A percentile compares a stretch with the other conserved stretches of the same genome.
Conservation (phyloP, 106 monocot species). For the Amphibolis antarctica region DNA sequence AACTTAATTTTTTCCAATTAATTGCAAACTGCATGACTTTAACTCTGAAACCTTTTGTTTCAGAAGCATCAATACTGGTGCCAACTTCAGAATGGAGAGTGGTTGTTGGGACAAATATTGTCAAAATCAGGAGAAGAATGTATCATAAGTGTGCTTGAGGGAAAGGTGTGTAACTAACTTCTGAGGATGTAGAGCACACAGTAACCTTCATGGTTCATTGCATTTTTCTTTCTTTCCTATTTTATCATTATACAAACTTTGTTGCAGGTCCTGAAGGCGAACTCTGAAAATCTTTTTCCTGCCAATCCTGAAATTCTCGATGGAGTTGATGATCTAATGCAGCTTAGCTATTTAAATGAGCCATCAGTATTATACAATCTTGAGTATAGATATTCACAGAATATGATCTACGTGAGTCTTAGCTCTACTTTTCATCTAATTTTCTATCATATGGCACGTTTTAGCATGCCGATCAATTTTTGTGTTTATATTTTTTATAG, state of each 20-base stretch:
- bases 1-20: background rate
- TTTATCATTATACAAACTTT: background rate
- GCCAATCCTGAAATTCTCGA: slow-evolving; percentile 95
- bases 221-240: background rate
- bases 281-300: slow-evolving; percentile 52
- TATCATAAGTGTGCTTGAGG: slow-evolving; percentile 46
- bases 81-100: slow-evolving; percentile 69
- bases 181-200: background rate
- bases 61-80: slow-evolving; percentile 83
- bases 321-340: slow-evolving; percentile 94
- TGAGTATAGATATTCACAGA: slow-evolving; percentile 68
- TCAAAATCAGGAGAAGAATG: slow-evolving; percentile 48
- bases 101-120: slow-evolving; percentile 62
- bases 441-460: background rate
- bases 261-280: slow-evolving; percentile 50
- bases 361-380: slow-evolving; percentile 90
- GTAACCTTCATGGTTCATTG: background rate
- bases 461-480: background rate
- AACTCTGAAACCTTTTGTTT: slow-evolving; percentile 39
- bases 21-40: slow-evolving; percentile 4
- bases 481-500: slow-evolving; percentile 16
- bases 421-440: background rate
- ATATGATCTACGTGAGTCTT: slow-evolving; percentile 86
- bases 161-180: slow-evolving; percentile 32
- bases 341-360: slow-evolving; percentile 95